Evolutionary conservation across 202 grass and related monocot species (phyloP), one percentile per base, ranked within the genome.

Genomic region (Zoysia matrella): DNA sequence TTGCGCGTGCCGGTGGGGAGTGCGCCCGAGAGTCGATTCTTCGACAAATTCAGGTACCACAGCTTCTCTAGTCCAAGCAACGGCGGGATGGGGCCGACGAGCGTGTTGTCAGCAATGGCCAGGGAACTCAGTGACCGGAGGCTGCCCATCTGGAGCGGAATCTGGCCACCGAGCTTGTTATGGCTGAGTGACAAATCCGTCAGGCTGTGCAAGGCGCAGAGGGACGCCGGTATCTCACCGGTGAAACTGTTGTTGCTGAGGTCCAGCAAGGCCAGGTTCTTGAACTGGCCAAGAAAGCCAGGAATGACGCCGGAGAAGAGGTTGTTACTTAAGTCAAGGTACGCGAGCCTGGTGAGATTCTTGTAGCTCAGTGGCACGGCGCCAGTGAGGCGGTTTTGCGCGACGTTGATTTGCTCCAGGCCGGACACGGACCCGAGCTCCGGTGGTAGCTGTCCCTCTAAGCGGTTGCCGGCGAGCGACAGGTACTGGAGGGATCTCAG

Each of bases 1-100:
- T 76, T 79, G 41, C 49, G 43, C 48, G 76, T 57, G 47, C 36
- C 62, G 11, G 52, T 43, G 45, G 93, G 90, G 36, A 93, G 52
- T 39, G 83, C 47, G 30, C 86, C 88, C 3, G 83, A 79, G 71
- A 93, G 67, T 5, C 44, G 78, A 64, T 97, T 97, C 69, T 70
- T 75, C n/a, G 93, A 93, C 57, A 97, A 78, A 73, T 97, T 88
- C 3, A 97, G 53, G 62, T 80, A 86, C 94, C 94, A 97, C 6
- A 97, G 56, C 65, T 97, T 92, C 60, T 77, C 55, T 30, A 97
- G 30, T 40, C 52, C 75, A 11, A 83, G 52, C 74, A 94, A 11
- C 16, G 68, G 64, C 5, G 94, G 94, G 77, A 94, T 84, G 52
- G 56, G 43, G 50, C 94, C 94, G 69, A 45, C 69, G 1, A 97